phyloP scores from a whole-genome alignment of 305 asterid species.

The Plantago coronopus region DNA sequence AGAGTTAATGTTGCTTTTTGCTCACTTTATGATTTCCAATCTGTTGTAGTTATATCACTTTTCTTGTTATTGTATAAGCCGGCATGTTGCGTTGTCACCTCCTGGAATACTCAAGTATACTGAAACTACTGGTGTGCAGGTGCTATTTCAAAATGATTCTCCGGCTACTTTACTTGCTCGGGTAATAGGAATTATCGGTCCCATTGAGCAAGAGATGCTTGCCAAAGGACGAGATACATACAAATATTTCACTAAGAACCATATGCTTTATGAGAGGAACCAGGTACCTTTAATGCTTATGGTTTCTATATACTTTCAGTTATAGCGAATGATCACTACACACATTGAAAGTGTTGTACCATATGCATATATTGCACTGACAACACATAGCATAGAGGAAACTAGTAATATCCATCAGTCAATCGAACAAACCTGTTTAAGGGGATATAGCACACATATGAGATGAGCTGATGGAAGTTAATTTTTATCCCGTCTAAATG shows the following conservation, averaged over 20 bases:
- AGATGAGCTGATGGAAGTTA: too few relatives aligned
- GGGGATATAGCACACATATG: too few relatives aligned
- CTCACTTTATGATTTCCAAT: neutral
- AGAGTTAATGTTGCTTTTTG: neutral
- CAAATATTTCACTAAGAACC: slow-evolving; percentile 89
- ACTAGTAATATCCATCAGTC: neutral
- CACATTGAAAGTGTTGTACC: too few relatives aligned
- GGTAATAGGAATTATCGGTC: slow-evolving; percentile 82
- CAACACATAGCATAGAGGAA: too few relatives aligned
- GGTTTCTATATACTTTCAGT: slow-evolving; percentile 1
- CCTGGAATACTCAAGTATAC: slow-evolving; percentile 22
- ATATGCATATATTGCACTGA: too few relatives aligned
- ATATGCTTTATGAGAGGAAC: slow-evolving; percentile 94
- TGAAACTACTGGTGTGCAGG: slow-evolving; percentile 41
- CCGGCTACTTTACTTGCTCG: slow-evolving; percentile 97
- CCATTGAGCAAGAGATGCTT: slow-evolving; percentile 83
- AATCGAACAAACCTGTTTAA: neutral
- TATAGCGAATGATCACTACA: slow-evolving; percentile 1
- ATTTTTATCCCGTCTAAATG: too few relatives aligned
- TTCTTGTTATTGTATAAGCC: neutral
- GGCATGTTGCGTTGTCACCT: slow-evolving; percentile 13
- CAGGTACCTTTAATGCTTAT: slow-evolving; percentile 48
- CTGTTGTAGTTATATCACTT: neutral
- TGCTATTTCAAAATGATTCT: slow-evolving; percentile 95
- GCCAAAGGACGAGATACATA: slow-evolving; percentile 85